Evolutionary conservation across 768 basidiomycete species (phyloP), one percentile per base, ranked within the genome.

Genomic region (Dacryopinax spathularia): DNA sequence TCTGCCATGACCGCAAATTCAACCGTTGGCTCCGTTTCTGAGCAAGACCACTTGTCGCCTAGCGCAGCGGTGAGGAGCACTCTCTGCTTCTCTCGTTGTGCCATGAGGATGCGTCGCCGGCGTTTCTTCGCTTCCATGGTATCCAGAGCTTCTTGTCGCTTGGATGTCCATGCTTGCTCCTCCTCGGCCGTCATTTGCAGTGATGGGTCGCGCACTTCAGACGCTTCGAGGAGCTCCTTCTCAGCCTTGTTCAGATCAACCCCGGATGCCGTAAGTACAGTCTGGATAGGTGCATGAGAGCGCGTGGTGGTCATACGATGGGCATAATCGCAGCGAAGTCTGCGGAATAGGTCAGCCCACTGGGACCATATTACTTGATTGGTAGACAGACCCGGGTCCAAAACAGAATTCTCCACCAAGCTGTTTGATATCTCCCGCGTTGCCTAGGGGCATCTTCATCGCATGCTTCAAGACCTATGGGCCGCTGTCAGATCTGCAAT

Each of bases 391-490:
- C 82, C 82, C 83, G 9, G 83, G 83, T 15, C 82, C 83, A 16
- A 88, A 77, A 27, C 88, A 80, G 70, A 95, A 94, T 76, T 97
- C 94, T 25, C 93, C 94, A 10, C 93, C 93, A 20, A 95, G 77
- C 73, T 94, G 90, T 39, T 79, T 74, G 41, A 84, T 72, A 69
- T 91, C 85, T 0, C 91, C 91, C 75, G 86, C 86, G 84, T 87
- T 88, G 15, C 90, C 64, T 2, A 75, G 77, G 0, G 89, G 89
- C 85, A 94, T 87, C 27, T 71, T 66, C 35, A 70, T 73, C 9
- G 73, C 71, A 61, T 72, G 65, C 62, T 74, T 74, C 22, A 60
- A 25, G 1, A 56, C 48, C 48, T 56, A 6, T 31, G 4, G n/a
- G n/a, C n/a, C n/a, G n/a, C n/a, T n/a, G n/a, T n/a, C n/a, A n/a